Base-by-base conservation (phyloP, 1,139 yeast species). In the Sugiyamaella paludigena region DNA sequence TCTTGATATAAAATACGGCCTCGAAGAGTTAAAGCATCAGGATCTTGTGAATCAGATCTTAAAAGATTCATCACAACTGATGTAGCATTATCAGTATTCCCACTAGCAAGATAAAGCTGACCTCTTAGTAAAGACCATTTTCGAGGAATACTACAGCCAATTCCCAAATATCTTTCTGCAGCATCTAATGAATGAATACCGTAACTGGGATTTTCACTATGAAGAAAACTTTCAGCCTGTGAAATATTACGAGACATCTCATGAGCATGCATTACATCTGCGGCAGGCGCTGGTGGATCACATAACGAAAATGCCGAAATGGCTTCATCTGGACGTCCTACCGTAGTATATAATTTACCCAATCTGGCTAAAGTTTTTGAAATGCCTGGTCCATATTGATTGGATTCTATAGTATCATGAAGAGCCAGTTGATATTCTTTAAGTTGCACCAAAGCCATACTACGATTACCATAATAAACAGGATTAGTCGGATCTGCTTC, bases 361-460 rank as follows among this genome's bases (percentile, higher is more conserved):
- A 70, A 59, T 38, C 75, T 63, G 36, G 59, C 44, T 43, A 62
- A 53, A 13, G 72, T 65, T 60, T 72, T 72, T 34, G 64, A 56
- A 7, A 57, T 58, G 13, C 63, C 63, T 2, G 72, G 67, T 9
- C 62, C 68, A n/a, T 68, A 58, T 15, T 54, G 49, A 43, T 64
- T 60, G n/a, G 73, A 69, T 41, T 55, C 54, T 29, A 54, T 50
- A 5, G 70, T 63, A 57, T 84, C 89, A 29, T 68, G 63, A 8
- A 81, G 65, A 1, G 94, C 95, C 36, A 78, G 70, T 7, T 70
- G 66, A 72, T 77, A 84, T 47, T 79, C 77, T 6, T 72, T 65
- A 5, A 81, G 66, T 56, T 85, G 85, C 58, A 87, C 69, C 54
- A 78, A 75, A n/a, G 95, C 80, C 74, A 86, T 84, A 2, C 95